Conservation (phyloP, 257 asterid species). For the Ballota nigra region DNA sequence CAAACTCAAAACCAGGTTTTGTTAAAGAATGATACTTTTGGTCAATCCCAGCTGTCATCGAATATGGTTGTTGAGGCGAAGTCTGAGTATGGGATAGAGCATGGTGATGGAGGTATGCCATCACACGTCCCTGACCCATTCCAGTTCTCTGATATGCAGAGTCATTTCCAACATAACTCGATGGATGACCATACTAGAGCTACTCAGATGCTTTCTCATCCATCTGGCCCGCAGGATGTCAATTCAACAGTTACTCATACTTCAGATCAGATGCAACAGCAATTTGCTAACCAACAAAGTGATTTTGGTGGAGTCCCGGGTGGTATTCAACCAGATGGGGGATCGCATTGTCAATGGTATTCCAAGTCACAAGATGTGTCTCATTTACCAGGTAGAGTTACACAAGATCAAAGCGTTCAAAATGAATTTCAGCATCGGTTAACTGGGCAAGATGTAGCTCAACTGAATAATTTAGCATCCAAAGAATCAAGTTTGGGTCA, state of each 20-base stretch:
- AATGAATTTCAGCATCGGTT: constrained; percentile 68
- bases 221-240: constrained; percentile 47
- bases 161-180: constrained; percentile 55
- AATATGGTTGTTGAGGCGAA: constrained; percentile 45
- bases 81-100: constrained; percentile 48
- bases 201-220: constrained; percentile 51
- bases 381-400: constrained; percentile 40
- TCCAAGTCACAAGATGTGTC: constrained; percentile 61
- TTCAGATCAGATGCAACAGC: constrained; percentile 67
- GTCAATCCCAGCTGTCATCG: constrained; percentile 59
- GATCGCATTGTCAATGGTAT: constrained; percentile 56
- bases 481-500: constrained; percentile 64
- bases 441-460: constrained; percentile 64
- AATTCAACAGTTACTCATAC: constrained; percentile 47
- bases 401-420: constrained; percentile 47
- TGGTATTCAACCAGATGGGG: constrained; percentile 46
- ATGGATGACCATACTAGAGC: constrained; percentile 54
- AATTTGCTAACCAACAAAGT: constrained; percentile 51
- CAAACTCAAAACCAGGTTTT: constrained; percentile 61
- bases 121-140: constrained; percentile 58
- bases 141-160: constrained; percentile 61
- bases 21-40: constrained; percentile 49
- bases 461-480: constrained; percentile 60
- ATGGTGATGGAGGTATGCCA: constrained; percentile 44
- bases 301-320: constrained; percentile 45